Percentiles rank a stretch among this genome's conserved stretches.
Evolutionary conservation across 345 rosid species (phyloP).

Genomic region (Dipteronia sinensis): DNA sequence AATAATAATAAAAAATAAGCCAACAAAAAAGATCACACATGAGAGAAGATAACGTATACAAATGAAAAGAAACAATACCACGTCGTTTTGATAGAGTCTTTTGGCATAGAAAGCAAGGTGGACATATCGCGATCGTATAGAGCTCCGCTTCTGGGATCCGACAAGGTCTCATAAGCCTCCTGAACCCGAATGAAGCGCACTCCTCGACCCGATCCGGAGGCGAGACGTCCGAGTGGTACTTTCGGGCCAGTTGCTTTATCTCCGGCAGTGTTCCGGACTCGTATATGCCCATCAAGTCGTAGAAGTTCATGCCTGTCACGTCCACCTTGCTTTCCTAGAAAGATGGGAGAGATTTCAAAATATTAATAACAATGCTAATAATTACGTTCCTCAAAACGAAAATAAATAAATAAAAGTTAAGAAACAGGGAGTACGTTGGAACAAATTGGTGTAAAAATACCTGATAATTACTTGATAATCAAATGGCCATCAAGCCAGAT

Average conservation of each 20-base stretch:
- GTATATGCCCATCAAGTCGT: conserved; percentile 83
- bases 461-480: too few relatives aligned
- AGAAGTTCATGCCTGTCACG: conserved; percentile 50
- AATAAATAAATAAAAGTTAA: too few relatives aligned
- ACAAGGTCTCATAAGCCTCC: conserved; percentile 78
- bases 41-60: neutral
- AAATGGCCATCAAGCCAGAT: too few relatives aligned
- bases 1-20: neutral
- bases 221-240: conserved; percentile 90
- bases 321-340: neutral
- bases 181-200: conserved; percentile 64
- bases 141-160: conserved; percentile 63
- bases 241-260: conserved; percentile 76
- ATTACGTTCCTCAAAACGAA: too few relatives aligned
- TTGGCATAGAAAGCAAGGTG: conserved; percentile 60
- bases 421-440: too few relatives aligned
- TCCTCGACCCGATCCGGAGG: conserved; percentile 81
- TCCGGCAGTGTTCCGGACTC: too few relatives aligned
- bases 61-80: conserved; percentile 34
- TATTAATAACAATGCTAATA: too few relatives aligned
- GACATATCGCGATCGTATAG: conserved; percentile 61
- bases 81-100: conserved; percentile 40
- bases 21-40: neutral
- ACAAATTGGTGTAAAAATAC: too few relatives aligned
- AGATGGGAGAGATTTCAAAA: too few relatives aligned